phyloP scores from a whole-genome alignment of 495 filamentous ascomycete species.

The Hypoxylon fragiforme region DNA sequence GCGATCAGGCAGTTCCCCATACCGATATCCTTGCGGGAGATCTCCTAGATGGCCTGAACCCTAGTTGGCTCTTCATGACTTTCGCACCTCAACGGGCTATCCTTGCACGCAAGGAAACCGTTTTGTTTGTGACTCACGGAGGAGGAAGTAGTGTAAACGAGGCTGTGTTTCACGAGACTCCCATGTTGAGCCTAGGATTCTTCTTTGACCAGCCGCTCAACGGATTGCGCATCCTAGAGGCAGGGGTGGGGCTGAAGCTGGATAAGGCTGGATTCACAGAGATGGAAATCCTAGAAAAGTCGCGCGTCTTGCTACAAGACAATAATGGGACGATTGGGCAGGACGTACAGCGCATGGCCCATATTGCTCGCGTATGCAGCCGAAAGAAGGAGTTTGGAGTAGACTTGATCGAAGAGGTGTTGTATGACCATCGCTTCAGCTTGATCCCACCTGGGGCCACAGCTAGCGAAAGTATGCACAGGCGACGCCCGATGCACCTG shows the following conservation, averaged over 20 bases:
- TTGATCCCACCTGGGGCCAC: conserved; percentile 4
- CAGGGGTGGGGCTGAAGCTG: conserved; percentile 36
- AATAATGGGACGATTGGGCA: conserved; percentile 23
- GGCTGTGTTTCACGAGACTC: conserved; percentile 41
- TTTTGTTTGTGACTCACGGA: conserved; percentile 43
- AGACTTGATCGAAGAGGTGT: conserved; percentile 45
- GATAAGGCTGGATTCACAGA: conserved; percentile 41
- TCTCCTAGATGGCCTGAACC: conserved; percentile 31
- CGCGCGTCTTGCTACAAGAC: conserved; percentile 29
- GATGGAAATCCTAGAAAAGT: conserved; percentile 34
- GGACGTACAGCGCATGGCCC: conserved; percentile 38
- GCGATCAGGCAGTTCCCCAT: conserved; percentile 5
- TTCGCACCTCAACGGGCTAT: conserved; percentile 44
- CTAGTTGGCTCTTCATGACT: conserved; percentile 29
- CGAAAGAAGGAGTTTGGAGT: conserved; percentile 42
- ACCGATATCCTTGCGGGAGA: conserved; percentile 18
- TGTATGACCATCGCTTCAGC: conserved; percentile 42
- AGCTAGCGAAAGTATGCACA: conserved; percentile 12
- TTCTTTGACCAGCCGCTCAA: conserved; percentile 45
- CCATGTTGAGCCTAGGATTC: conserved; percentile 39
- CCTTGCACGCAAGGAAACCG: conserved; percentile 34
- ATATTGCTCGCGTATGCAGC: conserved; percentile 40
- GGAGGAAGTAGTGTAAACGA: conserved; percentile 45
- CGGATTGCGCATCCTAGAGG: conserved; percentile 36
- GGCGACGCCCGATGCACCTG: conserved; percentile 42